Conservation (phyloP, 495 filamentous ascomycete species). For the Neurospora intermedia region DNA sequence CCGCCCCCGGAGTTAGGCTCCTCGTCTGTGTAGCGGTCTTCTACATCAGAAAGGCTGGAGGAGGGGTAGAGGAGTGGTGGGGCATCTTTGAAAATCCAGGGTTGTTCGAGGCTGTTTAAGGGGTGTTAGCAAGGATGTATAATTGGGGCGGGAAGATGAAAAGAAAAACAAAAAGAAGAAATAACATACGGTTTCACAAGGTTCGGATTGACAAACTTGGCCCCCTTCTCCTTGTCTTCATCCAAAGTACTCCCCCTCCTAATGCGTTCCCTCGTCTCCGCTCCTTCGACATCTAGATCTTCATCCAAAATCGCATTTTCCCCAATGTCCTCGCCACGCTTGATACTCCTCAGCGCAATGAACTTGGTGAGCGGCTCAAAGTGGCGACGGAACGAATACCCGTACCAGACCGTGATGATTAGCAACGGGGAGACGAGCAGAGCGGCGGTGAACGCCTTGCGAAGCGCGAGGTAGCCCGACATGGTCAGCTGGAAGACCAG, state of each 20-base stretch:
- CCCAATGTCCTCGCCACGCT: constrained; percentile 39
- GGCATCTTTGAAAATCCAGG: constrained; percentile 42
- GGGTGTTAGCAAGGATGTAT: background rate
- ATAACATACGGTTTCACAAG: constrained; percentile 50
- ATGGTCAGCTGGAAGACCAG: constrained; percentile 84
- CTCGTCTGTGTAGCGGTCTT: background rate
- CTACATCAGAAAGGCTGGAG: background rate
- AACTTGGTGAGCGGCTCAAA: constrained; percentile 84
- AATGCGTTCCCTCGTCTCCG: constrained; percentile 19
- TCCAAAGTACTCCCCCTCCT: constrained; percentile 46
- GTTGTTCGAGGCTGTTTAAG: constrained; percentile 30
- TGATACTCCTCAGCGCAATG: constrained; percentile 80
- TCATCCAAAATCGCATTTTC: constrained; percentile 28
- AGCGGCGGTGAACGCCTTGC: constrained; percentile 56
- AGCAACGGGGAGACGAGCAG: constrained; percentile 67
- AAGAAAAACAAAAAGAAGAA: background rate
- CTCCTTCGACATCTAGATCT: constrained; percentile 22
- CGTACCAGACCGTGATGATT: constrained; percentile 72
- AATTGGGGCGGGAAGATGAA: no score
- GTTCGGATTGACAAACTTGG: constrained; percentile 64
- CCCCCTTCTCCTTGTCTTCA: constrained; percentile 53
- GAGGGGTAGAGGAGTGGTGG: constrained; percentile 22
- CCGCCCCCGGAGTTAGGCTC: background rate
- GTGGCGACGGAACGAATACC: constrained; percentile 57
- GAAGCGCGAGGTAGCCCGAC: constrained; percentile 75